Evolutionary conservation across 164 flowering plant species (phyloP).

Genomic region (Magnolia changhungtana): DNA sequence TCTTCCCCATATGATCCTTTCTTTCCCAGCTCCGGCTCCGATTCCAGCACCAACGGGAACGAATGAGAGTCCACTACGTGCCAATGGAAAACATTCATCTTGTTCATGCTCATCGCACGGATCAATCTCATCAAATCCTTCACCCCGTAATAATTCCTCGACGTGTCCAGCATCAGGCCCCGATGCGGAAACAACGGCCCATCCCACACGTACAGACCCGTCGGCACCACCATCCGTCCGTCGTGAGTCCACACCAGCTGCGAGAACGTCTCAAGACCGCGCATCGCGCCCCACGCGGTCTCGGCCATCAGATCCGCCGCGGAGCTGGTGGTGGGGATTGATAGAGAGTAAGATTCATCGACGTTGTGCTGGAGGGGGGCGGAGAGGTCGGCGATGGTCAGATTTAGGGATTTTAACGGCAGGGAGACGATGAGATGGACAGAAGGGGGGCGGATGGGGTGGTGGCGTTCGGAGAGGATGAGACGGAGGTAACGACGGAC

Average conservation of each 20-base stretch:
- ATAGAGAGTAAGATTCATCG: slow-evolving; percentile 57
- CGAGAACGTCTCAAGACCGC: slow-evolving; percentile 87
- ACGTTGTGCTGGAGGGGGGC: slow-evolving; percentile 55
- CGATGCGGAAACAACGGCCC: slow-evolving; percentile 65
- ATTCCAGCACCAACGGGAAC: slow-evolving; percentile 72
- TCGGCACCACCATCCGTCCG: slow-evolving; percentile 31
- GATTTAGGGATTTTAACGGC: slow-evolving; percentile 28
- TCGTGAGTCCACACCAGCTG: slow-evolving; percentile 61
- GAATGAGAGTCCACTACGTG: slow-evolving; percentile 91
- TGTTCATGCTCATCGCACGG: slow-evolving; percentile 65
- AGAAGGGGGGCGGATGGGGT: slow-evolving; percentile 34
- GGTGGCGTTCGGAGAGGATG: slow-evolving; percentile 44
- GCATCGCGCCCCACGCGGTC: slow-evolving; percentile 85
- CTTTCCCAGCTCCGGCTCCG: slow-evolving; percentile 66
- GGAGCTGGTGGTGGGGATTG: slow-evolving; percentile 28
- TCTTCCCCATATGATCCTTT: slow-evolving; percentile 63
- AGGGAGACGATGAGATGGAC: slow-evolving; percentile 27
- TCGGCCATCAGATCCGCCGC: slow-evolving; percentile 43
- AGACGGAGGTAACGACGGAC: slow-evolving; percentile 38
- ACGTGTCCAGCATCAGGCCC: slow-evolving; percentile 80
- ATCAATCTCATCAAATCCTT: slow-evolving; percentile 65
- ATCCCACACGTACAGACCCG: slow-evolving; percentile 52
- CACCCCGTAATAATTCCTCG: slow-evolving; percentile 66
- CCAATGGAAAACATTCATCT: slow-evolving; percentile 93
- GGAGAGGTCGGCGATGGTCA: slow-evolving; percentile 34